Evolutionary conservation across 2,329 filamentous ascomycete species (phyloP).

Genomic region (Penicillium sp.): DNA sequence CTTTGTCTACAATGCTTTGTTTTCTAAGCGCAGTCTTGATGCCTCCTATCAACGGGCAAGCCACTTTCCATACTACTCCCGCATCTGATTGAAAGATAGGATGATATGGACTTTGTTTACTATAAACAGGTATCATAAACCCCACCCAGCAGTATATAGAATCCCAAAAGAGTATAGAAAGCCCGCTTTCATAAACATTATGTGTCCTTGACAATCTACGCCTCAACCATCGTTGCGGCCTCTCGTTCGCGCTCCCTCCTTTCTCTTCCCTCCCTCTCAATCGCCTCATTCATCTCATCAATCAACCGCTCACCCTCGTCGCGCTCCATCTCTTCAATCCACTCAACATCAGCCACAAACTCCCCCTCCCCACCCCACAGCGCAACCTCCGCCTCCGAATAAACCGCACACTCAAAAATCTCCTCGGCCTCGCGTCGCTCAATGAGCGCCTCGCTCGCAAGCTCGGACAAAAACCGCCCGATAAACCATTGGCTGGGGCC

Average conservation of each 20-base stretch:
- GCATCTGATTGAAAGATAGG: no score
- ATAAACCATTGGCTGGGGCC: neutral
- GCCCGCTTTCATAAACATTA: no score
- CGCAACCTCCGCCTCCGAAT: neutral
- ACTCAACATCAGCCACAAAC: neutral
- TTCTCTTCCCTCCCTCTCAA: neutral
- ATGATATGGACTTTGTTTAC: no score
- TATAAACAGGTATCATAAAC: no score
- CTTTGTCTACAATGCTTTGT: neutral
- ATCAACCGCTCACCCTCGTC: neutral
- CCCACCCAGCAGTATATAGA: no score
- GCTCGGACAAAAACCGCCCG: neutral
- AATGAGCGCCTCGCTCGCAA: neutral
- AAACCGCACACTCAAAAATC: neutral
- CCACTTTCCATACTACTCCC: no score
- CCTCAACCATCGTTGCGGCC: no score
- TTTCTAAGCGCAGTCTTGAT: neutral
- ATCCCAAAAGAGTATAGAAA: no score
- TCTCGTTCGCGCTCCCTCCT: neutral
- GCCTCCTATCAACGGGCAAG: no score
- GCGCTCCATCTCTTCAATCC: neutral
- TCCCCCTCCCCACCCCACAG: neutral
- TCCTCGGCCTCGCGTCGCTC: neutral
- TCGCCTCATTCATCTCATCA: neutral
- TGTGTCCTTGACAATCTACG: no score